Evolutionary conservation across 2,329 filamentous ascomycete species (phyloP).

Genomic region (Alternaria sp.): DNA sequence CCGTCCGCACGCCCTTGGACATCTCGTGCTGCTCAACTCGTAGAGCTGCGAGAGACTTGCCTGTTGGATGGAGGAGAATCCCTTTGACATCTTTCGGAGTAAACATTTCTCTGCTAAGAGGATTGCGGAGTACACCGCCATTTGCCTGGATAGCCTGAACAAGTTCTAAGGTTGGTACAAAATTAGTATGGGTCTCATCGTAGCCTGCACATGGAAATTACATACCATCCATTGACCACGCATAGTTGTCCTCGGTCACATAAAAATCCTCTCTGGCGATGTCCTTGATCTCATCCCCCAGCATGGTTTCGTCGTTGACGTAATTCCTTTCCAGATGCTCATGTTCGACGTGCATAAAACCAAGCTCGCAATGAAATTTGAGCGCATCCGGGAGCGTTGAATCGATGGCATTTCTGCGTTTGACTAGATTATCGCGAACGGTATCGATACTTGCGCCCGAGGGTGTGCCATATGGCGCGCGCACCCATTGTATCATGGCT

Average conservation of each 20-base stretch:
- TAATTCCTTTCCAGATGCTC: conserved; percentile 43
- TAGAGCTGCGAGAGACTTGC: conserved; percentile 35
- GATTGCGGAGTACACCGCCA: conserved; percentile 42
- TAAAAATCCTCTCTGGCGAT: conserved; percentile 46
- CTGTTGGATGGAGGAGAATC: conserved; percentile 36
- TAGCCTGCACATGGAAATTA: background rate
- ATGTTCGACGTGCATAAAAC: conserved; percentile 47
- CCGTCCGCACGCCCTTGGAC: conserved; percentile 40
- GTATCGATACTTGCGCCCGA: conserved; percentile 23
- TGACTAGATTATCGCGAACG: conserved; percentile 37
- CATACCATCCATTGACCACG: conserved; percentile 32
- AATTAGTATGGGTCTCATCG: conserved; percentile 18
- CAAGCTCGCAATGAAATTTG: conserved; percentile 35
- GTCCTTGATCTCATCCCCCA: conserved; percentile 37
- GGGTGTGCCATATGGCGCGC: conserved; percentile 17
- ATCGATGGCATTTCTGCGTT: conserved; percentile 32
- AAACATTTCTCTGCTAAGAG: conserved; percentile 44
- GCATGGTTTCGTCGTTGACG: conserved; percentile 47
- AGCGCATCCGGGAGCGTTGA: conserved; percentile 32
- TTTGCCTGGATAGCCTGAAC: conserved; percentile 40
- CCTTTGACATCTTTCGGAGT: conserved; percentile 42
- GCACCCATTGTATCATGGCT: conserved; percentile 29
- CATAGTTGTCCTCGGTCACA: conserved; percentile 50
- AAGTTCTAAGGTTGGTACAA: conserved; percentile 36
- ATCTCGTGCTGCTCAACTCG: conserved; percentile 40